Evolutionary conservation across 768 basidiomycete species (phyloP).

Genomic region (Hemileccinum rubropunctum): DNA sequence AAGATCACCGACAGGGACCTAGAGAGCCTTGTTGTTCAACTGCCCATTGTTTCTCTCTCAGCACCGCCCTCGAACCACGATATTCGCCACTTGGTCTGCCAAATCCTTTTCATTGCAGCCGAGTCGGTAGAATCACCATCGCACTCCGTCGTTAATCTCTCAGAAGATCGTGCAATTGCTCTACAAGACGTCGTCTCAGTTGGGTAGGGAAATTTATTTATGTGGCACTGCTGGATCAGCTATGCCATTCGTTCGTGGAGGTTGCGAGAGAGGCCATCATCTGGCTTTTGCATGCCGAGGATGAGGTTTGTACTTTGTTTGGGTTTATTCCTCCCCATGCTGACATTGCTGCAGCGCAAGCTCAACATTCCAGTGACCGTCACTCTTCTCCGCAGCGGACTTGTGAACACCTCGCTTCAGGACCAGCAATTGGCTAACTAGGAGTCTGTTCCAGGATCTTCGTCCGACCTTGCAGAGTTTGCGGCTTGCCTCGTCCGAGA

Average conservation of each 20-base stretch:
- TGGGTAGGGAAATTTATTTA: slow-evolving; percentile 95
- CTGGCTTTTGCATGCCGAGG: slow-evolving; percentile 95
- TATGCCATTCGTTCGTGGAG: slow-evolving; percentile 87
- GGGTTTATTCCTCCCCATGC: neutral
- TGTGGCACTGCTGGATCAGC: slow-evolving; percentile 81
- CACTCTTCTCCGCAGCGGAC: slow-evolving; percentile 78
- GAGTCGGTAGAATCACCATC: slow-evolving; percentile 76
- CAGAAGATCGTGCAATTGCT: slow-evolving; percentile 96
- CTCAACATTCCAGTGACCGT: slow-evolving; percentile 93
- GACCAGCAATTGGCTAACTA: slow-evolving; percentile 93
- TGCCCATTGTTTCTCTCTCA: slow-evolving; percentile 68
- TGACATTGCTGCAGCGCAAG: slow-evolving; percentile 65
- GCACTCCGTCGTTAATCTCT: slow-evolving; percentile 87
- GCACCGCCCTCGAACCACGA: slow-evolving; percentile 81
- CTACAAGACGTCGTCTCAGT: slow-evolving; percentile 82
- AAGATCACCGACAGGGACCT: slow-evolving; percentile 53
- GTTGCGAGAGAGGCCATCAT: slow-evolving; percentile 96
- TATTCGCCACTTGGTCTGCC: slow-evolving; percentile 78
- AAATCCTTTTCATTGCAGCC: slow-evolving; percentile 78
- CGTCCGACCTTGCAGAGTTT: slow-evolving; percentile 77
- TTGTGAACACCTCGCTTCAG: slow-evolving; percentile 73
- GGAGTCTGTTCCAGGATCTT: slow-evolving; percentile 72
- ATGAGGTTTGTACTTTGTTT: slow-evolving; percentile 61
- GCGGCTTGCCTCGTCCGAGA: slow-evolving; percentile 82
- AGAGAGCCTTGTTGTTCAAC: slow-evolving; percentile 74